These are phyloP conservation scores for Neurospora sp. DNA, from an alignment of 495 filamentous ascomycete species.

Conservation along the genomic window DNA sequence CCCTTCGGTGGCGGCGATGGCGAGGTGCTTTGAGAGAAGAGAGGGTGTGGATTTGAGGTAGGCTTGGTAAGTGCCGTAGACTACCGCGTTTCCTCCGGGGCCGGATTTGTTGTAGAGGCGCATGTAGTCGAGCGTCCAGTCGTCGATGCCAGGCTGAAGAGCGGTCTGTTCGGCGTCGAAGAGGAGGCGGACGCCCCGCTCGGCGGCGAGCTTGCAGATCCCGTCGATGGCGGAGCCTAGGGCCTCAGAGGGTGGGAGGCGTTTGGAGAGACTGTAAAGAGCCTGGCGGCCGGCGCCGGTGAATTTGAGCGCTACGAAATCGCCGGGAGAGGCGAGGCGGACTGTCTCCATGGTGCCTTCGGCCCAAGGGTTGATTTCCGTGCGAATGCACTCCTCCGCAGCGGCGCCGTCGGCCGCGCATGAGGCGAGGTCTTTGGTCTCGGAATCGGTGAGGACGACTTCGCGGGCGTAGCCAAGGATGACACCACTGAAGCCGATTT, in stretches of 20 bases:
- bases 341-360: constrained; percentile 69
- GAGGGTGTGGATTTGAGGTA: constrained; percentile 66
- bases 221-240: constrained; percentile 60
- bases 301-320: constrained; percentile 88
- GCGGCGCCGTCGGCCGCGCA: constrained; percentile 16
- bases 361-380: constrained; percentile 63
- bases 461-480: constrained; percentile 72
- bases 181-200: constrained; percentile 62
- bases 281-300: constrained; percentile 81
- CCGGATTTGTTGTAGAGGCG: constrained; percentile 54
- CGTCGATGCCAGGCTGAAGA: constrained; percentile 73
- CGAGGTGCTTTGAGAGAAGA: constrained; percentile 57
- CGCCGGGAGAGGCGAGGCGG: constrained; percentile 57
- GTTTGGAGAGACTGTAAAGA: constrained; percentile 49
- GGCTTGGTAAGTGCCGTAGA: constrained; percentile 70
- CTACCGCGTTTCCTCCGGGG: constrained; percentile 34
- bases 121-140: constrained; percentile 74
- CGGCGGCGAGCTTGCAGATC: constrained; percentile 67
- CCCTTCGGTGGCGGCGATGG: constrained; percentile 50
- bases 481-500: constrained; percentile 63
- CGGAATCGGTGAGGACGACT: constrained; percentile 50
- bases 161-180: constrained; percentile 84
- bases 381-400: constrained; percentile 36
- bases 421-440: constrained; percentile 28
- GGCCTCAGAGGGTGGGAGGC: constrained; percentile 46